Percentiles rank a stretch among this genome's conserved stretches.
These are phyloP conservation scores for Alternaria postmessia DNA, from an alignment of 2,329 filamentous ascomycete species.

Conservation along the genomic window DNA sequence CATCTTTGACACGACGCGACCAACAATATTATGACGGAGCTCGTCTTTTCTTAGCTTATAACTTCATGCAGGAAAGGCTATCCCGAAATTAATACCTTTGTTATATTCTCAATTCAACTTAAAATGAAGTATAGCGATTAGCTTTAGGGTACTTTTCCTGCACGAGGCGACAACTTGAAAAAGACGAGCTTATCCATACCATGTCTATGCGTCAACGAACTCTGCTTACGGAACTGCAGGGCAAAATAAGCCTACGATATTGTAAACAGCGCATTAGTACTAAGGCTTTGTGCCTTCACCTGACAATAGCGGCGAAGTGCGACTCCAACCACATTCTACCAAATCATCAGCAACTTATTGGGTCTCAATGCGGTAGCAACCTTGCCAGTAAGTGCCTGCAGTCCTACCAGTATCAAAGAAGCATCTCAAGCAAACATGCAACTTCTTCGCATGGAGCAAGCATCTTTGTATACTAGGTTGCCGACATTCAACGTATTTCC, in stretches of 20 bases:
- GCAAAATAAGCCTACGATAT: background rate
- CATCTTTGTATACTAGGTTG: background rate
- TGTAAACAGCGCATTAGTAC: background rate
- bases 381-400: conserved; percentile 15
- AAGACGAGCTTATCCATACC: too few species aligned
- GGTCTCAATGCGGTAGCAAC: conserved; percentile 23
- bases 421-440: background rate
- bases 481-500: background rate
- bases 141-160: too few species aligned
- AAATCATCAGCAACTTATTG: background rate
- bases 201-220: background rate
- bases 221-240: conserved; percentile 15
- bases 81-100: background rate
- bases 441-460: background rate
- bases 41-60: background rate
- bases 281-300: background rate
- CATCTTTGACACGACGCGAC: conserved; percentile 8
- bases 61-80: background rate
- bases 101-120: background rate
- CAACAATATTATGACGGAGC: conserved; percentile 10
- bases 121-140: too few species aligned
- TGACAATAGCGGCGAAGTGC: background rate
- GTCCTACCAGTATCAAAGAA: background rate
- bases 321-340: background rate
- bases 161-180: too few species aligned